Evolutionary conservation across 331 rosid genomes (phyloP), one percentile per base, ranked within the genome.

Genomic region (Pyrus hybrid): DNA sequence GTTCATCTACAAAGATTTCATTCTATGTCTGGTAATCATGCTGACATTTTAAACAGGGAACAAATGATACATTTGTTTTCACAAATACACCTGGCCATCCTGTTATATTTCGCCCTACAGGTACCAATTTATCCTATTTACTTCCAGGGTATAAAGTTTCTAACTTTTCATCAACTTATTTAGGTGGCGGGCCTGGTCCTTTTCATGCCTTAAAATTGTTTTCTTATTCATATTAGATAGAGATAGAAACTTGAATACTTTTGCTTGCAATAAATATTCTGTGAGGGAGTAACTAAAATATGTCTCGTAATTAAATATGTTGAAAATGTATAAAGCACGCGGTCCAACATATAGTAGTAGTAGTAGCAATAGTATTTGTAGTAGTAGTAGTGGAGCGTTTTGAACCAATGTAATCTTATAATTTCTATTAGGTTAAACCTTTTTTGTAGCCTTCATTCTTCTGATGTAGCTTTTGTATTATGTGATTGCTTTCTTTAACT

Each of bases 11-110:
- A 64, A 56, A 18, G 53, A 11, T 73, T 70, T 73, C 68, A 33
- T 25, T 29, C 62, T 63, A 33, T 61, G 33, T n/a, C 49, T 72
- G 72, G 68, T 66, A 43, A 76, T 87, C 74, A 81, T 73, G 13
- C 30, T 60, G 6, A 64, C 70, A 32, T 60, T 26, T 79, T 82
- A 75, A 85, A 64, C 92, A 94, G 99, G 99, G 99, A 85, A 87
- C 96, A 56, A 92, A 87, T 79, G 80, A 75, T 80, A 81, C 99
- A 22, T 91, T 90, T 87, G 99, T 94, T 66, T 94, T 90, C 89
- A 90, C 96, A 25, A 82, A 89, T 76, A 86, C 65, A 72, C 73
- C 87, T n/a, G 95, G 93, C 17, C 83, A 72, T 83, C 95, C 97
- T 75, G 87, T 81, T 74, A 78, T 94, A 73, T 94, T 79, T 83